A percentile compares a stretch with the other conserved stretches of the same genome.
These are phyloP conservation scores for Bombardia bombarda DNA, from an alignment of 495 filamentous ascomycete genomes.

Conservation along the genomic window DNA sequence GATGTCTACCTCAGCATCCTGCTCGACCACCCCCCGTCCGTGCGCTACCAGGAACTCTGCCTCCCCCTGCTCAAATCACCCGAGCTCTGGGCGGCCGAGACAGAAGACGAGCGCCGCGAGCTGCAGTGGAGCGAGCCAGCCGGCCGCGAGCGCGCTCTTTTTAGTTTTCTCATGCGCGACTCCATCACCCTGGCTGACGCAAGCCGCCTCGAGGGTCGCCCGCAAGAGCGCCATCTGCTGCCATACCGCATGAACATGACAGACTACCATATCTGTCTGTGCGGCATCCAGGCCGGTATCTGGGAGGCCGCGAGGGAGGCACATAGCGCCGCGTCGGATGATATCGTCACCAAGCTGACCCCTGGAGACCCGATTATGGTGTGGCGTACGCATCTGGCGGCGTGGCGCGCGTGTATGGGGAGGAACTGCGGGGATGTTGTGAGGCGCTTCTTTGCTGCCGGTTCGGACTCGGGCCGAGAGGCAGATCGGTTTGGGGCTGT, in stretches of 20 bases:
- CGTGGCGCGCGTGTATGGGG: constrained; percentile 13
- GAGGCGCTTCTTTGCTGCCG: not conserved
- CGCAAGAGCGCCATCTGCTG: constrained; percentile 4
- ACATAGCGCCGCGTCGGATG: constrained; percentile 22
- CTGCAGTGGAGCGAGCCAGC: constrained; percentile 28
- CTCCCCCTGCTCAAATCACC: constrained; percentile 22
- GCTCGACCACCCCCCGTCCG: constrained; percentile 20
- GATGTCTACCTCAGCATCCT: constrained; percentile 25
- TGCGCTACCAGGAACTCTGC: constrained; percentile 27
- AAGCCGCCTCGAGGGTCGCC: not conserved
- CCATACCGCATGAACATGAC: constrained; percentile 19
- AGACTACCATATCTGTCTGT: constrained; percentile 26
- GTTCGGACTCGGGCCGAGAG: too few species aligned
- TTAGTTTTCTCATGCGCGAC: constrained; percentile 23
- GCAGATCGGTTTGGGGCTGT: too few species aligned
- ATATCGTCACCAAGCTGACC: constrained; percentile 13
- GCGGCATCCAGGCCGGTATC: constrained; percentile 16
- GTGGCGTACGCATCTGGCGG: constrained; percentile 11
- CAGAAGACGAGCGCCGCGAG: constrained; percentile 19
- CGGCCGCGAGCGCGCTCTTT: constrained; percentile 21
- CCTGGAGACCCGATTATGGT: constrained; percentile 7
- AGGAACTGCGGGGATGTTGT: constrained; percentile 5
- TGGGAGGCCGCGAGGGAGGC: constrained; percentile 25
- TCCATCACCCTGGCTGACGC: constrained; percentile 11
- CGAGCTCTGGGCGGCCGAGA: constrained; percentile 19